Percentiles rank a stretch among this genome's conserved stretches.
Conservation (phyloP, 1,284 basidiomycete species). For the Austroboletus novae-zelandiae region DNA sequence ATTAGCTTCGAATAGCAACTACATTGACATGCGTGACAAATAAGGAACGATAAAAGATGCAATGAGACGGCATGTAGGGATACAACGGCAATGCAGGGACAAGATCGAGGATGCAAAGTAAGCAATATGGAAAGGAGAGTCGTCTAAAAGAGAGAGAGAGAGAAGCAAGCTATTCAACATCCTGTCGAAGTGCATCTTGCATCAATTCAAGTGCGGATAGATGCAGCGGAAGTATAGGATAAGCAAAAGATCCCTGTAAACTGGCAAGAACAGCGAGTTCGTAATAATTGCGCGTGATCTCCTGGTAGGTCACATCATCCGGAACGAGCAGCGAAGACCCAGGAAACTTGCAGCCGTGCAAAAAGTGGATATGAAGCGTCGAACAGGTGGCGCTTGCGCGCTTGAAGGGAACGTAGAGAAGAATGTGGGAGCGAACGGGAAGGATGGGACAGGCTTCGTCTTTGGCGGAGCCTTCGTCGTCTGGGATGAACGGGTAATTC, state of each 20-base stretch:
- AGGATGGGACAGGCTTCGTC: conserved; percentile 40
- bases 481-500: conserved; percentile 26
- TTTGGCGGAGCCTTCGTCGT: conserved; percentile 28
- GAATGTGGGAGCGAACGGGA: conserved; percentile 53
- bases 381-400: conserved; percentile 23
- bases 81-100: conserved; percentile 25
- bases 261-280: conserved; percentile 61
- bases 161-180: conserved; percentile 18
- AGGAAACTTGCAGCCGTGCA: conserved; percentile 45
- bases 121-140: conserved; percentile 7
- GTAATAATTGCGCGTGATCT: conserved; percentile 65
- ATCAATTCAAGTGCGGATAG: conserved; percentile 65
- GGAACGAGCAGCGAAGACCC: conserved; percentile 37
- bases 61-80: conserved; percentile 24
- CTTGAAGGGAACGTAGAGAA: conserved; percentile 50
- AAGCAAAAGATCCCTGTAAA: conserved; percentile 46
- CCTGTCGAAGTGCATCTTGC: conserved; percentile 38
- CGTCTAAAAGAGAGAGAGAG: conserved; percentile 14
- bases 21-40: conserved; percentile 20
- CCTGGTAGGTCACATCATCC: conserved; percentile 45
- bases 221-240: conserved; percentile 61
- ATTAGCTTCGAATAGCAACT: conserved; percentile 20
- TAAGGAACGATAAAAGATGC: conserved; percentile 26
- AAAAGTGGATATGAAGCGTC: conserved; percentile 61
- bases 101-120: conserved; percentile 10